Evolutionary conservation across 495 filamentous ascomycete genomes (phyloP), one percentile per base, ranked within the genome.

Genomic region (Penicillium silybi): DNA sequence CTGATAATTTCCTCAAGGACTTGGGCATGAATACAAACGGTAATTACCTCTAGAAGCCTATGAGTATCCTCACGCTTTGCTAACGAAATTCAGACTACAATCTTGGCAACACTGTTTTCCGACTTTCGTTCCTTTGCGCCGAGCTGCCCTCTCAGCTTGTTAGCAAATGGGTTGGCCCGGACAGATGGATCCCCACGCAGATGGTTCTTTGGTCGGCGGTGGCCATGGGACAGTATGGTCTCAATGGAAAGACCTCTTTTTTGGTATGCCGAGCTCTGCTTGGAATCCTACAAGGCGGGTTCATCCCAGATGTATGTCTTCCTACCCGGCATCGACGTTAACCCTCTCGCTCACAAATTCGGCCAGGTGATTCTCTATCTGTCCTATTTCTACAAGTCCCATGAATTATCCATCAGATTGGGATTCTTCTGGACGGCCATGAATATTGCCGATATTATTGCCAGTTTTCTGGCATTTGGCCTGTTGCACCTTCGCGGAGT

Each of bases 341-440:
- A 20, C 13, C 1, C 8, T 9, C 16, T 7, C 7, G 20, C 16
- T 49, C 39, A 51, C 38, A 29, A 6, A 29, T n/a, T 15, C 11
- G 11, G 2, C 7, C 13, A 66, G 56, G 54, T 63, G 15, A 61
- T 83, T 37, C 64, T 90, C 1, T 90, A 86, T 55, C 73, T 90
- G 2, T 84, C 82, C 1, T 90, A 88, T 66, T 91, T 87, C 61
- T 87, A 84, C 59, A 87, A 76, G 46, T 75, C 78, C 44, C 73
- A 78, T 20, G 85, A 87, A 57, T 70, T 90, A 3, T 80, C 85
- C 0, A 70, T 80, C 5, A 77, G 84, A 5, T 71, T 87, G 15
- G 70, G 73, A 17, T 81, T 74, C 53, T 88, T 87, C 59, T 90
- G 86, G 84, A 49, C 63, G 4, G 53, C 62, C 6, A 79, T 81